phyloP scores from a whole-genome alignment of 2,329 filamentous ascomycete species.

The Trichoderma sp. region DNA sequence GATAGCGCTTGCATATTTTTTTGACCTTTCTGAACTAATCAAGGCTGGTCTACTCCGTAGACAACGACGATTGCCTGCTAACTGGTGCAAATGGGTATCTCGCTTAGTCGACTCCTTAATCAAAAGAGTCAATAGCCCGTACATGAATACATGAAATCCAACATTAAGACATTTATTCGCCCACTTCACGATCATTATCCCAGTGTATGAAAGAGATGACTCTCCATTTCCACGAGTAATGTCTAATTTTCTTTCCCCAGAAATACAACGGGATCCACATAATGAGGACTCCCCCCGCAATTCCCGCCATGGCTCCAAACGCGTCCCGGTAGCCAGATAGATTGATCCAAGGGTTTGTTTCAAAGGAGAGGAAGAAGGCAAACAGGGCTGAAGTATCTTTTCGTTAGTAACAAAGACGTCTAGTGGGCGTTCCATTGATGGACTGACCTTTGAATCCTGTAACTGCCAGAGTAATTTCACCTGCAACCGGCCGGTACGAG shows the following conservation, averaged over 20 bases:
- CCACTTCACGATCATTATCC: conserved; percentile 54
- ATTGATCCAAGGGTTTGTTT: conserved; percentile 58
- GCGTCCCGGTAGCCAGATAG: conserved; percentile 49
- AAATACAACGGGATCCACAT: conserved; percentile 51
- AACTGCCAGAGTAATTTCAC: conserved; percentile 53
- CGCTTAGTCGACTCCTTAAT: conserved; percentile 18
- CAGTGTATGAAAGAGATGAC: conserved; percentile 48
- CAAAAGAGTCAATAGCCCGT: not conserved
- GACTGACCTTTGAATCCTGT: conserved; percentile 54
- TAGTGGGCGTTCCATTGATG: not conserved
- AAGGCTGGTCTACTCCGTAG: not conserved
- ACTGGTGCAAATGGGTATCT: conserved; percentile 1
- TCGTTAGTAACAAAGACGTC: conserved; percentile 16
- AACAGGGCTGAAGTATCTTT: conserved; percentile 42
- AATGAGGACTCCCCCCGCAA: conserved; percentile 46
- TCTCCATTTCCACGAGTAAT: conserved; percentile 48
- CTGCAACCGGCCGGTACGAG: conserved; percentile 55
- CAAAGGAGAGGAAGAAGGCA: conserved; percentile 59
- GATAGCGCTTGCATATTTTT: not conserved
- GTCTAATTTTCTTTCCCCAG: conserved; percentile 50
- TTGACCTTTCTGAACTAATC: not conserved
- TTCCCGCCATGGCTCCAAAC: conserved; percentile 58
- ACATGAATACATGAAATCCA: not conserved
- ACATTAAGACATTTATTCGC: conserved; percentile 40
- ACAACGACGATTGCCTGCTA: not conserved